Conservation (phyloP, 2,329 filamentous ascomycete genomes). For the Xylariaceae sp. region DNA sequence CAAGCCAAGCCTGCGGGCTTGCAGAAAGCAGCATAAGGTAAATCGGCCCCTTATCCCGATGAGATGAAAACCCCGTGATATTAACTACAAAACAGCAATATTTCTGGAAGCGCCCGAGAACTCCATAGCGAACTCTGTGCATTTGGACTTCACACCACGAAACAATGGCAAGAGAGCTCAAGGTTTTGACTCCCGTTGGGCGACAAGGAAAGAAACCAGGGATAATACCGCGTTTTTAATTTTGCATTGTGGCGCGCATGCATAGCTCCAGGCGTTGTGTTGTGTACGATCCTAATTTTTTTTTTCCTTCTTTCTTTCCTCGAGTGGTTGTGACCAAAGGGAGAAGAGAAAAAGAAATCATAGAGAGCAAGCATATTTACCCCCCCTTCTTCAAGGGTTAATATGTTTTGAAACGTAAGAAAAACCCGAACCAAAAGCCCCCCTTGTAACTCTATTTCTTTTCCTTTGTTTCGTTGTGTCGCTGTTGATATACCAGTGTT, state of each 20-base stretch:
- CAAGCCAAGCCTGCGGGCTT: constrained; percentile 82
- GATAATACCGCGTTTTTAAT: constrained; percentile 2
- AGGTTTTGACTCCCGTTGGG: background rate
- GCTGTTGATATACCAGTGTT: too few relatives aligned
- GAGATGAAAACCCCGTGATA: constrained; percentile 11
- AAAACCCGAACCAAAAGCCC: too few relatives aligned
- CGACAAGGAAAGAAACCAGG: background rate
- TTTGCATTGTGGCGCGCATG: constrained; percentile 18
- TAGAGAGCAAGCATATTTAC: too few relatives aligned
- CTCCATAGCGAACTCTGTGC: constrained; percentile 39
- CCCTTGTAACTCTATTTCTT: too few relatives aligned
- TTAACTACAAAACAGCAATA: constrained; percentile 51
- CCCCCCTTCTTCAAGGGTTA: too few relatives aligned
- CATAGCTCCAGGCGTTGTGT: constrained; percentile 20
- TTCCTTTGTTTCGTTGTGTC: too few relatives aligned
- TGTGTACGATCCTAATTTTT: background rate
- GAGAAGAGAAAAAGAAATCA: too few relatives aligned
- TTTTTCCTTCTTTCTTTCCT: constrained; percentile 4
- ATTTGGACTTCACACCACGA: background rate
- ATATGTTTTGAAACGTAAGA: too few relatives aligned
- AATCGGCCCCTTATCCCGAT: constrained; percentile 9
- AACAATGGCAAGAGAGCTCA: background rate
- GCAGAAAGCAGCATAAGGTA: constrained; percentile 97
- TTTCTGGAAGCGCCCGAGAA: constrained; percentile 61
- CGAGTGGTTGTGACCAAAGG: background rate